These are phyloP conservation scores for Scutellaria barbata DNA, from an alignment of 257 asterid genomes.

Conservation along the genomic window DNA sequence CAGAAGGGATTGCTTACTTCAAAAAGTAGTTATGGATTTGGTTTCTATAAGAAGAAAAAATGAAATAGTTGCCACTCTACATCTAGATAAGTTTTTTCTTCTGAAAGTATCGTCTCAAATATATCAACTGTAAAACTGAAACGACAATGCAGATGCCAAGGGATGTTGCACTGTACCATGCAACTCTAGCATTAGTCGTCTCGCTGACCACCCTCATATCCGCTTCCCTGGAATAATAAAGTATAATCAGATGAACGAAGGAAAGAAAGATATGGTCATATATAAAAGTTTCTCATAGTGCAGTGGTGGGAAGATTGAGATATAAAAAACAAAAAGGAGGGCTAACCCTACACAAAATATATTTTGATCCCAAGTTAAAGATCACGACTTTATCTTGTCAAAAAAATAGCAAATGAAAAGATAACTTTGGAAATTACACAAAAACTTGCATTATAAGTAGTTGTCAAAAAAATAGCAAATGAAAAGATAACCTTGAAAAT, in stretches of 20 bases:
- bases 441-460: background rate
- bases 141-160: slow-evolving; percentile 55
- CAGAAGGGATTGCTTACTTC: slow-evolving; percentile 1
- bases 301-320: background rate
- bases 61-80: background rate
- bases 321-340: background rate
- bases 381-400: slow-evolving; percentile 1
- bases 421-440: background rate
- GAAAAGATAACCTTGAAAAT: background rate
- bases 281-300: background rate
- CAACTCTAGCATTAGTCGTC: slow-evolving; percentile 65
- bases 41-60: slow-evolving; percentile 7
- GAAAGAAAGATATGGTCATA: background rate
- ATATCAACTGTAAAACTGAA: slow-evolving; percentile 50
- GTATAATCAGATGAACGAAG: background rate
- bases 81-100: slow-evolving; percentile 73
- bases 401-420: background rate
- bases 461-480: background rate
- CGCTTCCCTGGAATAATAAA: slow-evolving; percentile 51
- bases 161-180: slow-evolving; percentile 61
- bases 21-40: slow-evolving; percentile 16
- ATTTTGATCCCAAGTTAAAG: slow-evolving; percentile 10
- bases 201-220: slow-evolving; percentile 75
- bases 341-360: background rate
- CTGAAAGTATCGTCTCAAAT: slow-evolving; percentile 63